Percentiles rank a stretch among this genome's conserved stretches.
Conservation (phyloP, 2,329 filamentous ascomycete species). For the Bipolaris zeicola region DNA sequence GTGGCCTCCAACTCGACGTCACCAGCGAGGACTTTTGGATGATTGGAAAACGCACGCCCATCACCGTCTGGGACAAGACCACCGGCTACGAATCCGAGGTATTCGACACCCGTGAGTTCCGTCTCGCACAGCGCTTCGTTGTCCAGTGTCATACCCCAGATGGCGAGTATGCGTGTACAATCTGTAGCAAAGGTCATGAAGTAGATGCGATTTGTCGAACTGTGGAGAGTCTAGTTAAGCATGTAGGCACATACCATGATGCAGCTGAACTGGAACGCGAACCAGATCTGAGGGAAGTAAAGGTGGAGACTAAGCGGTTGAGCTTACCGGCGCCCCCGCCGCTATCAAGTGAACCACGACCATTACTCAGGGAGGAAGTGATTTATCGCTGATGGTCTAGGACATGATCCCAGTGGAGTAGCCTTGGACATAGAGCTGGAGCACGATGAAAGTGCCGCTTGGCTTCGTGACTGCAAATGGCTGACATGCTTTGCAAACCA, state of each 20-base stretch:
- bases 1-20: constrained; percentile 34
- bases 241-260: constrained; percentile 44
- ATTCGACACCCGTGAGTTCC: constrained; percentile 45
- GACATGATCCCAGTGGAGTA: too few relatives aligned
- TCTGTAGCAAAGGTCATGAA: constrained; percentile 42
- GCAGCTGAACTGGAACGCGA: constrained; percentile 41
- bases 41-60: constrained; percentile 43
- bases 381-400: constrained; percentile 19
- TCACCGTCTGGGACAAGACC: constrained; percentile 28
- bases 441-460: too few relatives aligned
- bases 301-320: constrained; percentile 25
- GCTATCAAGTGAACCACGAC: constrained; percentile 16
- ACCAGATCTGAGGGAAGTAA: constrained; percentile 37
- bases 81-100: constrained; percentile 38
- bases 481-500: too few relatives aligned
- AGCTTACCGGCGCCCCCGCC: constrained; percentile 27
- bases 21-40: constrained; percentile 47
- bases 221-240: constrained; percentile 44
- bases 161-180: constrained; percentile 46
- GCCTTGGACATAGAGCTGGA: too few relatives aligned
- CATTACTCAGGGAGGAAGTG: constrained; percentile 22
- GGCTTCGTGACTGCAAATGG: too few relatives aligned
- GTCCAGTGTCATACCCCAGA: constrained; percentile 47
- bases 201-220: constrained; percentile 45
- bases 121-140: constrained; percentile 46